Evolutionary conservation across 2,329 filamentous ascomycete species (phyloP).

Genomic region (Nemania abortiva): DNA sequence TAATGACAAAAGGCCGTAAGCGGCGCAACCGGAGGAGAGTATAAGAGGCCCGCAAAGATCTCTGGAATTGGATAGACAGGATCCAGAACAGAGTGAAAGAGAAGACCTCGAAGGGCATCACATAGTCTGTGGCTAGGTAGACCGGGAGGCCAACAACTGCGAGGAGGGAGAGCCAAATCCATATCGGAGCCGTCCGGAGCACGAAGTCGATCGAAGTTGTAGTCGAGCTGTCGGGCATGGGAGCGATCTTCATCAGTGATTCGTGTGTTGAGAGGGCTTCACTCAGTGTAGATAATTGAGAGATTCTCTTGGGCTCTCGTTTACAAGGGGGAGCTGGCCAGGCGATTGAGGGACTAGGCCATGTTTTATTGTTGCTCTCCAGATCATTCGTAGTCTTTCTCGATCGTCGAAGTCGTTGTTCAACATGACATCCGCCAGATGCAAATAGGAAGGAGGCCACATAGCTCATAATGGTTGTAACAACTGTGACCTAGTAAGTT

Average conservation of each 20-base stretch:
- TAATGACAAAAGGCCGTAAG: conserved; percentile 39
- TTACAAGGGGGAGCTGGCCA: conserved; percentile 43
- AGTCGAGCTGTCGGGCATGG: conserved; percentile 3
- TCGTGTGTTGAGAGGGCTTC: conserved; percentile 35
- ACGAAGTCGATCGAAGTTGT: conserved; percentile 39
- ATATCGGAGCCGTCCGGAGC: conserved; percentile 46
- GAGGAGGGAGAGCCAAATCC: conserved; percentile 47
- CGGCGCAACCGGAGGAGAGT: conserved; percentile 37
- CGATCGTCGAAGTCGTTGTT: conserved; percentile 42
- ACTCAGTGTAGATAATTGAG: conserved; percentile 33
- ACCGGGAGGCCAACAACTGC: conserved; percentile 46
- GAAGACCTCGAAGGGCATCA: conserved; percentile 48
- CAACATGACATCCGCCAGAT: conserved; percentile 42
- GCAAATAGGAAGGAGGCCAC: conserved; percentile 44
- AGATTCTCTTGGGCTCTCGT: conserved; percentile 35
- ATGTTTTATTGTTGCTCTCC: conserved; percentile 44
- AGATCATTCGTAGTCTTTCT: conserved; percentile 39
- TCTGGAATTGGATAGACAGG: conserved; percentile 46
- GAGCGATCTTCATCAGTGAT: conserved; percentile 37
- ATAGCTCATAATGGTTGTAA: conserved; percentile 48
- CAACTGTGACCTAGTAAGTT: conserved; percentile 40
- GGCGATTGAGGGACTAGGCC: conserved; percentile 45
- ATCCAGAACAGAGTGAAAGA: conserved; percentile 48
- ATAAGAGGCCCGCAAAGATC: conserved; percentile 41
- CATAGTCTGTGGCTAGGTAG: conserved; percentile 43